phyloP scores from a whole-genome alignment of 2,329 filamentous ascomycete genomes.

The Cyphellophora europaea region DNA sequence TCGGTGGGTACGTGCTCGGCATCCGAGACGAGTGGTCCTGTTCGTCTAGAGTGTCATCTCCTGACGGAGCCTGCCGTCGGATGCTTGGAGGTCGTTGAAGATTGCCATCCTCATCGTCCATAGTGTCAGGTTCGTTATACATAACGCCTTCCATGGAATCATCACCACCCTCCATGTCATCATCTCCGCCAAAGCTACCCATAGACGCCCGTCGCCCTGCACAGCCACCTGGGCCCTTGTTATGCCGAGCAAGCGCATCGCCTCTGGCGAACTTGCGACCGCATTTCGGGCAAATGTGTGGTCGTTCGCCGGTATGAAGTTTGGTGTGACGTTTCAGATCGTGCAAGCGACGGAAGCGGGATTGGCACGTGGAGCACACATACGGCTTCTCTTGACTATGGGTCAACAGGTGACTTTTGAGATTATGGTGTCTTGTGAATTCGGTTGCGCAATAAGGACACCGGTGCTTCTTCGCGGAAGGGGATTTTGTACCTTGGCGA shows the following conservation, averaged over 20 bases:
- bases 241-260: slow-evolving; percentile 88
- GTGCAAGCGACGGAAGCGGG: slow-evolving; percentile 84
- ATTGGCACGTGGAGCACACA: slow-evolving; percentile 83
- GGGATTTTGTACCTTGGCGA: slow-evolving; percentile 55
- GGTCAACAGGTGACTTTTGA: slow-evolving; percentile 93
- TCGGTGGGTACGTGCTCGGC: slow-evolving; percentile 66
- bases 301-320: slow-evolving; percentile 90
- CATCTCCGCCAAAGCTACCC: slow-evolving; percentile 70
- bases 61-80: slow-evolving; percentile 57
- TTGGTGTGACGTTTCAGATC: slow-evolving; percentile 95
- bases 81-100: slow-evolving; percentile 57
- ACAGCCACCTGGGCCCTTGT: slow-evolving; percentile 90
- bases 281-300: slow-evolving; percentile 90
- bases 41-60: slow-evolving; percentile 36
- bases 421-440: slow-evolving; percentile 93
- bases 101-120: slow-evolving; percentile 37
- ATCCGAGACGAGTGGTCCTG: slow-evolving; percentile 44
- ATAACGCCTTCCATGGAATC: slow-evolving; percentile 56
- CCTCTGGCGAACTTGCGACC: slow-evolving; percentile 90
- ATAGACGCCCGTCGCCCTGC: slow-evolving; percentile 82
- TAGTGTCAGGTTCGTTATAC: slow-evolving; percentile 43
- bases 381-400: slow-evolving; percentile 99
- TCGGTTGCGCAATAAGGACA: slow-evolving; percentile 95
- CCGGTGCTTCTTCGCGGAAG: slow-evolving; percentile 81
- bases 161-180: slow-evolving; percentile 49